A percentile compares a stretch with the other conserved stretches of the same genome.
These are phyloP conservation scores for Arachnomyces sp. DNA, from an alignment of 2,329 filamentous ascomycete species.

Conservation along the genomic window DNA sequence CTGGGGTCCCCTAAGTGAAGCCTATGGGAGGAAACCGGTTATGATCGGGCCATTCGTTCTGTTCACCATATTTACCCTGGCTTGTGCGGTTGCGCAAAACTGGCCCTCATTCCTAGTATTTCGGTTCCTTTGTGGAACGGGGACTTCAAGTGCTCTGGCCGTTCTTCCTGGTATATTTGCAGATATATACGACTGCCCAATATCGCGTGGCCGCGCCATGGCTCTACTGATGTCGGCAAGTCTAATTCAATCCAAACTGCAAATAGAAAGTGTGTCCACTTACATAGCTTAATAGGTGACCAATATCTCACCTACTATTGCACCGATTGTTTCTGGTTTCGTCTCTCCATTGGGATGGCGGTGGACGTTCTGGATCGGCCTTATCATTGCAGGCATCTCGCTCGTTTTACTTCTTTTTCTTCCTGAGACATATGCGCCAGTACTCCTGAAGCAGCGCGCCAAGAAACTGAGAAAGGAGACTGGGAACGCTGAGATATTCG, in stretches of 20 bases:
- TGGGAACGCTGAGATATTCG: conserved; percentile 11
- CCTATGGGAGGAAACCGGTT: conserved; percentile 28
- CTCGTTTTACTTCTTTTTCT: conserved; percentile 55
- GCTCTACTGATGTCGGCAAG: conserved; percentile 32
- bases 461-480: conserved; percentile 5
- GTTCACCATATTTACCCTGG: conserved; percentile 30
- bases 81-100: conserved; percentile 31
- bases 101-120: conserved; percentile 32
- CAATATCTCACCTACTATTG: conserved; percentile 26
- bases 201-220: neutral
- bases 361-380: conserved; percentile 47
- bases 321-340: conserved; percentile 35
- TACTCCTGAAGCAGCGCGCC: conserved; percentile 51
- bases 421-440: conserved; percentile 56
- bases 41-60: conserved; percentile 42
- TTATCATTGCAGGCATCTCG: conserved; percentile 55
- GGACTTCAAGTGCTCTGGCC: conserved; percentile 41
- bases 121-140: conserved; percentile 31
- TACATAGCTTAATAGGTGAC: conserved; percentile 19
- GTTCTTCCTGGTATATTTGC: conserved; percentile 43
- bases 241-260: conserved; percentile 34
- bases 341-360: conserved; percentile 29
- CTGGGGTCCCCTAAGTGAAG: conserved; percentile 33
- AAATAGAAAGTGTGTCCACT: conserved; percentile 29
- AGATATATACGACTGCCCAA: conserved; percentile 48